Conservation (phyloP, 108 stramenopile species). For the Cyclotella baltica region DNA sequence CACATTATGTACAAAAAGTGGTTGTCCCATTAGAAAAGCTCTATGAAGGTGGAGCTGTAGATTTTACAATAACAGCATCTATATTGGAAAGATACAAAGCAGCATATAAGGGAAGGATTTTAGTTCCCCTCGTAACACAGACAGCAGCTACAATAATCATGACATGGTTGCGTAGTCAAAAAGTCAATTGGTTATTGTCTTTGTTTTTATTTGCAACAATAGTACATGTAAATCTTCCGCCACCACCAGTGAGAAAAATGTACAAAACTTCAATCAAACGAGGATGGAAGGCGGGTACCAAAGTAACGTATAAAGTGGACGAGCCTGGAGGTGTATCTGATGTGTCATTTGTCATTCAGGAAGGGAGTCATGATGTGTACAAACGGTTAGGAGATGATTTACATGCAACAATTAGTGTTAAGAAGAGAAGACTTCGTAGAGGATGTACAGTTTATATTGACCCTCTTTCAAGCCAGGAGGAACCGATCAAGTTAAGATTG, state of each 20-base stretch:
- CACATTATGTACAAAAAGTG: conserved; percentile 72
- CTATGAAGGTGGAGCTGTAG: conserved; percentile 53
- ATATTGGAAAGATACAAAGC: conserved; percentile 59
- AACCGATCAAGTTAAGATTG: conserved; percentile 51
- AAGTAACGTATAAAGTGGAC: conserved; percentile 46
- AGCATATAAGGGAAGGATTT: conserved; percentile 64
- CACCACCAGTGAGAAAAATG: conserved; percentile 37
- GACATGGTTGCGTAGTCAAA: conserved; percentile 47
- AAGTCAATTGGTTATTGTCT: conserved; percentile 52
- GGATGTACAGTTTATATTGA: conserved; percentile 67
- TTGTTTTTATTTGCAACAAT: conserved; percentile 43
- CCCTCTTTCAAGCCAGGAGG: conserved; percentile 45
- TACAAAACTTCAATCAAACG: conserved; percentile 41
- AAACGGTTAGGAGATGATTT: conserved; percentile 69
- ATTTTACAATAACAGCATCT: conserved; percentile 55
- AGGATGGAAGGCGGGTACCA: conserved; percentile 74
- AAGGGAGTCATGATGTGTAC: conserved; percentile 59
- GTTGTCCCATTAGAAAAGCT: conserved; percentile 64
- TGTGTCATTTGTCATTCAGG: conserved; percentile 73
- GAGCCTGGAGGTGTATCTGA: conserved; percentile 42
- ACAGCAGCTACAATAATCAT: conserved; percentile 47
- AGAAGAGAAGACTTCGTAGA: conserved; percentile 33
- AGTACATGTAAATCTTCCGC: conserved; percentile 60
- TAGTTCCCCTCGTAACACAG: conserved; percentile 46
- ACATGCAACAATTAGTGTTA: conserved; percentile 53